Base-by-base conservation (phyloP, 352 stramenopile genomes). In the Pythium phragmitis region DNA sequence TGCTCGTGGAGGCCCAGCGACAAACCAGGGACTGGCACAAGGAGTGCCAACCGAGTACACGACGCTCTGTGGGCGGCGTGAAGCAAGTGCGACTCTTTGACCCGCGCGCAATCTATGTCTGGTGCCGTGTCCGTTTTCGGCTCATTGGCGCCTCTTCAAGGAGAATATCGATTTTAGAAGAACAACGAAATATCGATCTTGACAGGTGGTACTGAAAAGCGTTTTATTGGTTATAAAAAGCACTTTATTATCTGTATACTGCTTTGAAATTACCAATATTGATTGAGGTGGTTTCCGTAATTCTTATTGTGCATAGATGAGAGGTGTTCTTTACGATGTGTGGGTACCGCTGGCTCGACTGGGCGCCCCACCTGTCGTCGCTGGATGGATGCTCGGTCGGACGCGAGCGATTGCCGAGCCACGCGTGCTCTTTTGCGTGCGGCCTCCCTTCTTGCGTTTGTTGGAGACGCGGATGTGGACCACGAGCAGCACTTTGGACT, bases 401-500 rank as follows among this genome's bases (percentile, higher is more conserved):
- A 4, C 17, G 2, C 39, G 13, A 46, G 39, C 47, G 23, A 21
- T 7, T 12, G 21, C 11, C 13, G 47, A 54, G 0, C n/a, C 49
- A 14, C 49, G 14, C 17, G 34, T 57, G 12, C 5, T 48, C 19
- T 48, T 49, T 3, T 11, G 8, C 8, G 50, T 57, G 50, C 41
- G 37, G 26, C 33, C 34, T 45, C 52, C 13, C 39, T 60, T 50
- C 53, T 60, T 50, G 11, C 54, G 39, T 14, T 60, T 41, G 46
- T 68, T 69, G 28, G 64, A 65, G 14, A 33, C 36, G 21, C 36
- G 33, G 41, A 72, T 60, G 49, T 72, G 60, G 14, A 43, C 59
- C 11, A 68, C 56, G 4, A 68, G 42, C n/a, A 68, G 51, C 17
- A 68, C 39, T 16, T 62, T 60, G 21, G 34, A 57, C 55, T 68